phyloP scores from a whole-genome alignment of 192 early-diverging fungal genomes.

The Umbelopsis sp. region DNA sequence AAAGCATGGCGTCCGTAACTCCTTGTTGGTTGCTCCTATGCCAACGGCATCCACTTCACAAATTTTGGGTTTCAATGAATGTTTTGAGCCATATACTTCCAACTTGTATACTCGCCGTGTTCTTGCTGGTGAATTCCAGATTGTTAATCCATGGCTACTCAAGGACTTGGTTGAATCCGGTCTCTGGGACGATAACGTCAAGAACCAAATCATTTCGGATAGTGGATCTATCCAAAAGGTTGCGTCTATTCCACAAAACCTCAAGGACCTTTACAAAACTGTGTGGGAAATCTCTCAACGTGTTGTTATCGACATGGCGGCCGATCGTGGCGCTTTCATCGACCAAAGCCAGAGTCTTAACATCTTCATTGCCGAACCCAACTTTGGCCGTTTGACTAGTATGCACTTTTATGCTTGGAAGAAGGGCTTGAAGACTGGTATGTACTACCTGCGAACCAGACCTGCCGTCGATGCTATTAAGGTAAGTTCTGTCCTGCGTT shows the following conservation, averaged over 20 bases:
- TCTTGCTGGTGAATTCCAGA: conserved; percentile 96
- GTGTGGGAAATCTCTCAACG: conserved; percentile 95
- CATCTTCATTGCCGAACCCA: conserved; percentile 92
- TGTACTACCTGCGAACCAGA: conserved; percentile 96
- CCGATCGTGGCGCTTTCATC: conserved; percentile 95
- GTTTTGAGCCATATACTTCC: conserved; percentile 86
- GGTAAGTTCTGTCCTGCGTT: conserved; percentile 17
- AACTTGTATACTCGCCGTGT: conserved; percentile 98
- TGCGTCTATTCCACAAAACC: conserved; percentile 73
- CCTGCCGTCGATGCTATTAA: conserved; percentile 98
- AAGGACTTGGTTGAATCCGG: conserved; percentile 92
- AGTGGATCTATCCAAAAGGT: conserved; percentile 87
- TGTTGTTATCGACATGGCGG: conserved; percentile 94
- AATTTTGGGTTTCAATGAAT: conserved; percentile 98
- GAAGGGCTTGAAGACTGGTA: conserved; percentile 97
- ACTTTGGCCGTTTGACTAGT: conserved; percentile 90
- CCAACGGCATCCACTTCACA: conserved; percentile 97
- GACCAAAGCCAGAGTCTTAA: conserved; percentile 97
- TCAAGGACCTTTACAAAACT: conserved; percentile 97
- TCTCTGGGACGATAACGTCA: conserved; percentile 93
- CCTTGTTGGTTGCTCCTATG: conserved; percentile 94
- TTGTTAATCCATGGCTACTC: conserved; percentile 95
- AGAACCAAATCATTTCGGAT: conserved; percentile 92
- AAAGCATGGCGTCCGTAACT: conserved; percentile 89
- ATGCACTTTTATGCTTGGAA: conserved; percentile 99